Conservation (phyloP, 108 stramenopile genomes). For the Cyclotella kingstonii region DNA sequence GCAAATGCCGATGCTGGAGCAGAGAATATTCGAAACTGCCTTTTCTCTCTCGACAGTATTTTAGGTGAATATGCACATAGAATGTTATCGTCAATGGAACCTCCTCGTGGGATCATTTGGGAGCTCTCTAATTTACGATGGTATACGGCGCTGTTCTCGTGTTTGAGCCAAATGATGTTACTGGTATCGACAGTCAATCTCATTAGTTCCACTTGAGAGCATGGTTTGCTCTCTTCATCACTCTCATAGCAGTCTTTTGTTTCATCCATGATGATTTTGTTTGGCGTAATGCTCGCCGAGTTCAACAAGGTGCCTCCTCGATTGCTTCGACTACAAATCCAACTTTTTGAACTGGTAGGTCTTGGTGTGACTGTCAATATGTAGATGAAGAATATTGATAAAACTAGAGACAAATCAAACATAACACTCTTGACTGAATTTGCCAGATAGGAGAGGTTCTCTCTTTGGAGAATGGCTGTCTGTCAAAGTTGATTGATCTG, state of each 20-base stretch:
- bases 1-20: slow-evolving; percentile 2
- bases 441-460: too few relatives aligned
- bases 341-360: too few relatives aligned
- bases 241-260: not conserved
- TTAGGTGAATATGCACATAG: not conserved
- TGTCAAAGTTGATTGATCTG: too few relatives aligned
- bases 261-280: not conserved
- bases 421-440: too few relatives aligned
- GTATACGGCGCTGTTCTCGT: not conserved
- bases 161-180: not conserved
- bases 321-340: too few relatives aligned
- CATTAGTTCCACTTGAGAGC: slow-evolving; percentile 4
- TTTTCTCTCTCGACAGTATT: slow-evolving; percentile 2
- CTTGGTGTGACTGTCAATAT: too few relatives aligned
- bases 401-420: too few relatives aligned
- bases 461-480: too few relatives aligned
- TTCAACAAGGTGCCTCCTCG: too few relatives aligned
- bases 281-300: not conserved
- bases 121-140: slow-evolving; percentile 3
- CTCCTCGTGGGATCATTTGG: slow-evolving; percentile 11
- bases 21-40: not conserved
- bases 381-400: too few relatives aligned
- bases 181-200: not conserved
- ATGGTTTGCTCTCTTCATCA: not conserved
- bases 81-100: not conserved